These are phyloP conservation scores for Solanum hybrid DNA, from an alignment of 305 asterid genomes.

Conservation along the genomic window DNA sequence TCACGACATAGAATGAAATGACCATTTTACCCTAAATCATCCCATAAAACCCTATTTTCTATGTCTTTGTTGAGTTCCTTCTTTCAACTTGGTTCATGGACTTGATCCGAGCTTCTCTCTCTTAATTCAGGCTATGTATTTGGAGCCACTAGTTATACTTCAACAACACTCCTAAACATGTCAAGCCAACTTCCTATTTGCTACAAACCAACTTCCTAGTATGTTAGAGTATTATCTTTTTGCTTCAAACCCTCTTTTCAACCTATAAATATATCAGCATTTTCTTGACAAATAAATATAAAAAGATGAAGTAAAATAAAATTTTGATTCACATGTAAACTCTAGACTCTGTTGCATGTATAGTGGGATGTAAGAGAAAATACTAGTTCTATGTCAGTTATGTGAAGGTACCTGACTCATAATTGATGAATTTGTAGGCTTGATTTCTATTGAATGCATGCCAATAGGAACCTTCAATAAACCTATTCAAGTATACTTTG, in stretches of 20 bases:
- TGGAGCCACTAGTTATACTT: neutral
- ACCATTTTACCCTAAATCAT: neutral
- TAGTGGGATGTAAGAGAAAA: neutral
- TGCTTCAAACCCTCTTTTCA: neutral
- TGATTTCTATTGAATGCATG: neutral
- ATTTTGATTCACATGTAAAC: neutral
- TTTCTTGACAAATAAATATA: neutral
- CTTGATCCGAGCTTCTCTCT: neutral
- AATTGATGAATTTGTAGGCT: neutral
- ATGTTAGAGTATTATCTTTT: too few species aligned
- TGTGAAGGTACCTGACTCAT: neutral
- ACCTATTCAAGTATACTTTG: neutral
- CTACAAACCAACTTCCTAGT: neutral
- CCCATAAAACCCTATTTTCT: neutral
- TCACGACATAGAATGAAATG: neutral
- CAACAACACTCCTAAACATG: neutral
- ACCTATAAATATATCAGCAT: neutral
- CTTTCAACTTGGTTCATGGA: neutral
- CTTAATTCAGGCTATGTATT: neutral
- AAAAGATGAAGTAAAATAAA: neutral
- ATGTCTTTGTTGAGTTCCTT: neutral
- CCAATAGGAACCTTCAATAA: neutral
- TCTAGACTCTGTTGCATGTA: neutral
- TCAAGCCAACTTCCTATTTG: neutral
- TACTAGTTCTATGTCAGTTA: neutral